Evolutionary conservation across 305 asterid species (phyloP).

Genomic region (Coffea humblotiana): DNA sequence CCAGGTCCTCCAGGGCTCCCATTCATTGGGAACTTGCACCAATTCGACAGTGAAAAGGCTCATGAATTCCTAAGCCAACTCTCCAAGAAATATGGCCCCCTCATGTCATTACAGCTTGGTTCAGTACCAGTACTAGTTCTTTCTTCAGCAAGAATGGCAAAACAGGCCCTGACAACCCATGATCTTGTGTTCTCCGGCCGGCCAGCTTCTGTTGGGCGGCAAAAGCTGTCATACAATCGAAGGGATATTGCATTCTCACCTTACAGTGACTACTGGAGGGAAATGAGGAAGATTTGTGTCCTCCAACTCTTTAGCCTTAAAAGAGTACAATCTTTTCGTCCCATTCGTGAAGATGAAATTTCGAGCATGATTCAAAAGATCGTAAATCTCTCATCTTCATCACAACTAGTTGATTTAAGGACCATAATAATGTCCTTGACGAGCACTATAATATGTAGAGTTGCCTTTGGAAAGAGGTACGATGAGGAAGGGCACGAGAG

Average conservation of each 20-base stretch:
- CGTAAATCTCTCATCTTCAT: not conserved
- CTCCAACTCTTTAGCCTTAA: no score
- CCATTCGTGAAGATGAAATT: conserved; percentile 16
- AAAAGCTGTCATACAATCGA: conserved; percentile 16
- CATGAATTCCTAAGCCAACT: conserved; percentile 12
- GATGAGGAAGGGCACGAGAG: conserved; percentile 6
- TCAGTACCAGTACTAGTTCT: no score
- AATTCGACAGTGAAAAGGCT: not conserved
- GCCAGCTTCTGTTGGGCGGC: not conserved
- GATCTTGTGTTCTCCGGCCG: conserved; percentile 24
- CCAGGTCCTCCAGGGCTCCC: conserved; percentile 32
- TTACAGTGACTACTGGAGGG: not conserved
- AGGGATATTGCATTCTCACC: conserved; percentile 10
- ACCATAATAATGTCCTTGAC: conserved; percentile 8
- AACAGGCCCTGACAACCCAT: conserved; percentile 16
- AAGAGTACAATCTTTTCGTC: not conserved
- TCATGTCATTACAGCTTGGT: conserved; percentile 7
- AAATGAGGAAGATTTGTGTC: no score
- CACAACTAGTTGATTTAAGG: conserved; percentile 17
- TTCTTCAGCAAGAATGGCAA: conserved; percentile 19
- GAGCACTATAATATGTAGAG: conserved; percentile 9
- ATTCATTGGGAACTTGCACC: conserved; percentile 21
- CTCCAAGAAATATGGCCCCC: conserved; percentile 26
- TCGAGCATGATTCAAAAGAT: conserved; percentile 9
- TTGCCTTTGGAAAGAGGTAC: conserved; percentile 1